Conservation (phyloP, 2,329 filamentous ascomycete species). For the Corynespora cassiicola region DNA sequence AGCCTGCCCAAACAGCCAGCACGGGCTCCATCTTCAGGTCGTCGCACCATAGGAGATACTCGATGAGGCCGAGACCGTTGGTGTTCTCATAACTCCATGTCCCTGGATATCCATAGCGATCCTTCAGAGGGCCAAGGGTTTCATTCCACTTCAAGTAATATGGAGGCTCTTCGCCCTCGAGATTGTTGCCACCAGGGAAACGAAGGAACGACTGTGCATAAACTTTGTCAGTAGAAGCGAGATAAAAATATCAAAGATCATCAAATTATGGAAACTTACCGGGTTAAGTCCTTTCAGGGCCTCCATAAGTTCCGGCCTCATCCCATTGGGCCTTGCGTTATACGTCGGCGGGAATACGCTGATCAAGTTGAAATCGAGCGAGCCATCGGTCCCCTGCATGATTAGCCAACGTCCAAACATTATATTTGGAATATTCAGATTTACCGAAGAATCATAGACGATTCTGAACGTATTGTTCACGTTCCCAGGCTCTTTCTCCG, state of each 20-base stretch:
- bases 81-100: constrained; percentile 56
- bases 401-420: neutral
- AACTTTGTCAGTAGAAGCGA: neutral
- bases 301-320: constrained; percentile 55
- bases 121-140: constrained; percentile 55
- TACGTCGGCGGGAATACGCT: constrained; percentile 59
- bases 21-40: constrained; percentile 47
- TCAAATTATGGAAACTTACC: no score
- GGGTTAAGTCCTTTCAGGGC: constrained; percentile 44
- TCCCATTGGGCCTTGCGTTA: constrained; percentile 55
- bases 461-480: constrained; percentile 57
- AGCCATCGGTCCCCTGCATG: constrained; percentile 40
- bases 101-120: constrained; percentile 54
- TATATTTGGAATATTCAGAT: neutral
- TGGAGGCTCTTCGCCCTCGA: constrained; percentile 48
- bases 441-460: constrained; percentile 50
- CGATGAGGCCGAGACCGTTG: constrained; percentile 48
- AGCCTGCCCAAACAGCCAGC: constrained; percentile 48
- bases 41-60: constrained; percentile 51
- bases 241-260: constrained; percentile 47
- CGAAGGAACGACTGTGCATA: constrained; percentile 41
- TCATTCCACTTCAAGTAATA: constrained; percentile 57
- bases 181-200: constrained; percentile 56
- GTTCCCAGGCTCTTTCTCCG: constrained; percentile 37
- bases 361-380: constrained; percentile 57